Conservation (phyloP, 768 basidiomycete genomes). For the Xerocomellus intermedius region DNA sequence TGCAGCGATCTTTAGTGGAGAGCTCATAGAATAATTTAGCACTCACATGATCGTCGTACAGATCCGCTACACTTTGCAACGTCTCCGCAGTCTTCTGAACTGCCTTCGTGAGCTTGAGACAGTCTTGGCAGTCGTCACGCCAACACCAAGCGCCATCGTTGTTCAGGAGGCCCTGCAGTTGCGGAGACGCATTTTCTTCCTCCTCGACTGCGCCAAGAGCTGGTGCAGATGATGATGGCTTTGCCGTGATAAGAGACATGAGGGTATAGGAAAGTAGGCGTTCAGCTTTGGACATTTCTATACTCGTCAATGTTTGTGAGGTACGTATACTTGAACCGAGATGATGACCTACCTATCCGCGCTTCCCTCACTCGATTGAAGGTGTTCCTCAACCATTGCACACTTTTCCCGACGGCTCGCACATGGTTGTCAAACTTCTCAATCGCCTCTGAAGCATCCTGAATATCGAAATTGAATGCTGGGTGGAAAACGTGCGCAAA, state of each 20-base stretch:
- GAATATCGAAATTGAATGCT: constrained; percentile 75
- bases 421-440: constrained; percentile 67
- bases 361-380: constrained; percentile 65
- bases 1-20: constrained; percentile 29
- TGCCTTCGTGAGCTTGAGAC: constrained; percentile 74
- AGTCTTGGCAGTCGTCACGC: constrained; percentile 75
- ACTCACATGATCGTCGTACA: constrained; percentile 77
- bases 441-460: constrained; percentile 61
- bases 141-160: constrained; percentile 84
- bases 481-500: constrained; percentile 82
- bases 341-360: constrained; percentile 52
- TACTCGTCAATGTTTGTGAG: not conserved
- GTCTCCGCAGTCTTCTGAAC: constrained; percentile 74
- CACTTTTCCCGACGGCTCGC: constrained; percentile 63
- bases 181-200: constrained; percentile 38
- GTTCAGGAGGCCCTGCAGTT: constrained; percentile 60
- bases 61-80: constrained; percentile 69
- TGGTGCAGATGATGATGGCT: constrained; percentile 51
- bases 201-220: constrained; percentile 49
- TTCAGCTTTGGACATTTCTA: constrained; percentile 80
- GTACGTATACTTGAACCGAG: not conserved
- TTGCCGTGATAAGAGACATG: constrained; percentile 71
- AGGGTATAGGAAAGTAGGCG: constrained; percentile 71
- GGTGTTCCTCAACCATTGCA: constrained; percentile 61
- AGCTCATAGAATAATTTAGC: not conserved